phyloP scores from a whole-genome alignment of 148 eudicot species.

The Chenopodium quinoa region DNA sequence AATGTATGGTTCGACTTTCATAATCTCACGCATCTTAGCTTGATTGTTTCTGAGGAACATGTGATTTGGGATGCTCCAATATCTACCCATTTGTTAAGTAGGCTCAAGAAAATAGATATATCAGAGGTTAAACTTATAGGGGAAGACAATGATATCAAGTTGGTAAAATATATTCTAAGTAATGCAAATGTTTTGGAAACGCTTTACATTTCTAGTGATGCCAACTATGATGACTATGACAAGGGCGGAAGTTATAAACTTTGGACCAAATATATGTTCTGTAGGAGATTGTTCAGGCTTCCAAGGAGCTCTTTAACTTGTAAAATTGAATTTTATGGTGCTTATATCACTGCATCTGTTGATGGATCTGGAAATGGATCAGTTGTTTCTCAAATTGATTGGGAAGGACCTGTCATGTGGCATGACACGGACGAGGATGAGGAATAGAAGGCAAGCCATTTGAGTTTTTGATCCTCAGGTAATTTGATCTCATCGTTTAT shows the following conservation, averaged over 20 bases:
- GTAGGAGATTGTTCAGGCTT: neutral
- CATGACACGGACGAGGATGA: neutral
- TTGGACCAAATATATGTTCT: neutral
- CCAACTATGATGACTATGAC: too few species aligned
- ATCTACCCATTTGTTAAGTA: neutral
- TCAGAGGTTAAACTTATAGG: neutral
- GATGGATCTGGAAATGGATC: too few species aligned
- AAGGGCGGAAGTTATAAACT: neutral
- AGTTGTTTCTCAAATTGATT: neutral
- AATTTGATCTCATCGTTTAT: too few species aligned
- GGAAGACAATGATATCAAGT: neutral
- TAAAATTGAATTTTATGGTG: neutral
- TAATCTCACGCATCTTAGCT: neutral
- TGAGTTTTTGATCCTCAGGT: too few species aligned
- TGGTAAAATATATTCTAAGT: neutral
- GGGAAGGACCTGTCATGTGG: neutral
- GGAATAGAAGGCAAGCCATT: too few species aligned
- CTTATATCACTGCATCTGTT: neutral
- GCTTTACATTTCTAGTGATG: too few species aligned
- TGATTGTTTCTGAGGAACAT: neutral
- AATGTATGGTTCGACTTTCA: neutral
- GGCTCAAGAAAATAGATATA: neutral
- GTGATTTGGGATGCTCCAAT: neutral
- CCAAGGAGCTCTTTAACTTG: neutral
- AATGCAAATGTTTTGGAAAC: neutral